These are phyloP conservation scores for Daldinia grandis DNA, from an alignment of 495 filamentous ascomycete genomes.

Conservation along the genomic window DNA sequence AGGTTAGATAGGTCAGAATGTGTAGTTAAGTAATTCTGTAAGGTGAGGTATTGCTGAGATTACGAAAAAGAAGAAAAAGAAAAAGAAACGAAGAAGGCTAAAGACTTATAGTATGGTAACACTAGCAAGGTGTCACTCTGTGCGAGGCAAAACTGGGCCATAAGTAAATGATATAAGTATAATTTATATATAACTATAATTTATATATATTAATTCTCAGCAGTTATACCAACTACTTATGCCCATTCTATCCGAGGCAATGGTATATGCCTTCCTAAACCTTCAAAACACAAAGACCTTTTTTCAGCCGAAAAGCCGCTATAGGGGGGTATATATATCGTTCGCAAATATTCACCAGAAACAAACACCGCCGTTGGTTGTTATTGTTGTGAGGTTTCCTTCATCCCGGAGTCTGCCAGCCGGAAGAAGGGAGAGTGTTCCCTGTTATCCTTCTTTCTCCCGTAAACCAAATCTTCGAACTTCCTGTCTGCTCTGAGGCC, in stretches of 20 bases:
- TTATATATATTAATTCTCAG: not conserved
- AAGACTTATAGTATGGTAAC: not conserved
- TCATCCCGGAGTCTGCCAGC: slow-evolving; percentile 42
- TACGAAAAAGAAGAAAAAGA: too few relatives aligned
- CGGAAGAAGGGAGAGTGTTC: slow-evolving; percentile 17
- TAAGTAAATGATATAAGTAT: not conserved
- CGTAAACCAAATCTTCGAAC: slow-evolving; percentile 27
- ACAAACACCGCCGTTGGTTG: slow-evolving; percentile 37
- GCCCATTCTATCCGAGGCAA: not conserved
- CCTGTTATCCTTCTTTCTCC: slow-evolving; percentile 5
- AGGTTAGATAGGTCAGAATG: not conserved
- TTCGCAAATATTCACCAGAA: slow-evolving; percentile 41
- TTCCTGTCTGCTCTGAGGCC: slow-evolving; percentile 43
- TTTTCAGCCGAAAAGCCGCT: slow-evolving; percentile 23
- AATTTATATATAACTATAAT: too few relatives aligned
- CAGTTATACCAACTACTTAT: not conserved
- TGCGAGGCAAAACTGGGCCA: not conserved
- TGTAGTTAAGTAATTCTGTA: too few relatives aligned
- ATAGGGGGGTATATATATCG: slow-evolving; percentile 30
- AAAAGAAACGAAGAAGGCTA: not conserved
- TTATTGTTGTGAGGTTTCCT: slow-evolving; percentile 2
- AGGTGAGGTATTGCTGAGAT: not conserved
- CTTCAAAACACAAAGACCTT: slow-evolving; percentile 8
- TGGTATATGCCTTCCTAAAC: not conserved
- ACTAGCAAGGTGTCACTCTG: not conserved